Percentiles rank a stretch among this genome's conserved stretches.
These are phyloP conservation scores for Zygosaccharomyces siamensis DNA, from an alignment of 805 yeast species.

Conservation along the genomic window DNA sequence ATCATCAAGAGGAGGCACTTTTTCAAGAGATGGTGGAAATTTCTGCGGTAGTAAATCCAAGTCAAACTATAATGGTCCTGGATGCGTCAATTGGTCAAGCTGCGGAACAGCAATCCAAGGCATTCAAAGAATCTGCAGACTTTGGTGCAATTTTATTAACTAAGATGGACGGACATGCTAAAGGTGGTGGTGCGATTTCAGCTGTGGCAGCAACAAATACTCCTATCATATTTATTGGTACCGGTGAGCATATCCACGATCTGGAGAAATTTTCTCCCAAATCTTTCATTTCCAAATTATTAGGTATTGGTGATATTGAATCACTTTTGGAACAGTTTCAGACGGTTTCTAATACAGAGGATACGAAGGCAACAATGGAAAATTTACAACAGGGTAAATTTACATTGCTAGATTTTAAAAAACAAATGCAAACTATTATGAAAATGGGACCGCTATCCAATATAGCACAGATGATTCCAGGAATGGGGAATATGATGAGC, in stretches of 20 bases:
- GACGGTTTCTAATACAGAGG: constrained; percentile 62
- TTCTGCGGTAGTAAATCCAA: constrained; percentile 80
- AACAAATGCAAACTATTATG: constrained; percentile 90
- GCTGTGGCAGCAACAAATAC: constrained; percentile 97
- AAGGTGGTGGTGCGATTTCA: constrained; percentile 98
- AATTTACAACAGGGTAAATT: constrained; percentile 93
- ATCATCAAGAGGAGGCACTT: constrained; percentile 86
- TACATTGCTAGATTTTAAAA: constrained; percentile 84
- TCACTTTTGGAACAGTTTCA: constrained; percentile 92
- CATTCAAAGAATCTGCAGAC: constrained; percentile 87
- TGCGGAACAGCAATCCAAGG: constrained; percentile 90
- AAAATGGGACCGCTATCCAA: constrained; percentile 96
- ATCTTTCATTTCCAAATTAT: constrained; percentile 81
- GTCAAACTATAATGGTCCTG: constrained; percentile 94
- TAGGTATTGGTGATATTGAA: constrained; percentile 94
- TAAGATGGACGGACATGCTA: constrained; percentile 97
- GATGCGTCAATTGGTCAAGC: constrained; percentile 99
- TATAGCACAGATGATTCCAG: constrained; percentile 93
- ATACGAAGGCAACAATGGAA: constrained; percentile 85
- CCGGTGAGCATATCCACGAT: constrained; percentile 95
- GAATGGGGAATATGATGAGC: constrained; percentile 77
- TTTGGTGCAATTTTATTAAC: constrained; percentile 94
- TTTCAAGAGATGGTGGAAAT: constrained; percentile 95
- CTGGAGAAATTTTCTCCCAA: constrained; percentile 87
- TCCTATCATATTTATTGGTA: constrained; percentile 93